Percentiles rank a stretch among this genome's conserved stretches.
Conservation (phyloP, 129 eudicot genomes). For the Logfia minima region DNA sequence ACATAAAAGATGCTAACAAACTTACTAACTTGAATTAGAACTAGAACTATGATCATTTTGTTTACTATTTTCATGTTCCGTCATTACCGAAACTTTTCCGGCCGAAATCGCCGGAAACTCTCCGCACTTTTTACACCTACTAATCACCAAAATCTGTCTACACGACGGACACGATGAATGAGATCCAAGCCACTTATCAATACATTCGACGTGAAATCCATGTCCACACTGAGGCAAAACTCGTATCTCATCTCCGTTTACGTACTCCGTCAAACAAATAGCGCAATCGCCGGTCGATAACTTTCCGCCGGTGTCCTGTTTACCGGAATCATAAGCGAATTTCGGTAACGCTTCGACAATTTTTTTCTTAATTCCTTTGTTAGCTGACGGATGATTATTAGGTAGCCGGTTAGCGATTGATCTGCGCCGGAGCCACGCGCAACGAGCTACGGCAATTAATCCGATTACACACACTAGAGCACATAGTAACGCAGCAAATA, state of each 20-base stretch:
- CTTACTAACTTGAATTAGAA: background rate
- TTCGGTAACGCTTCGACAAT: background rate
- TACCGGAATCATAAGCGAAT: conserved; percentile 41
- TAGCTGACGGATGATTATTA: background rate
- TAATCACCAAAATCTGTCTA: conserved; percentile 10
- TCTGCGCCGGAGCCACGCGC: conserved; percentile 13
- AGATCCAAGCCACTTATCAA: conserved; percentile 11
- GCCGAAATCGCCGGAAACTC: background rate
- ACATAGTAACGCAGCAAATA: conserved; percentile 7
- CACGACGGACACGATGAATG: conserved; percentile 13
- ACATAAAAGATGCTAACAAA: background rate
- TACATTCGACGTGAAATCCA: conserved; percentile 10
- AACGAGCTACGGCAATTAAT: conserved; percentile 6
- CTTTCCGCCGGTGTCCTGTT: conserved; percentile 44
- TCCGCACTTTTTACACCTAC: conserved; percentile 6
- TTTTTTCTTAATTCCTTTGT: conserved; percentile 6
- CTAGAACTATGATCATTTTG: background rate
- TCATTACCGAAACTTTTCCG: background rate
- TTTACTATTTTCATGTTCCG: background rate
- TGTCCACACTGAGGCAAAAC: conserved; percentile 8
- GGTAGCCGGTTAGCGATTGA: background rate
- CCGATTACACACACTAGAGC: conserved; percentile 6
- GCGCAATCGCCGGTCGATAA: conserved; percentile 15
- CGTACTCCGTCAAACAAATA: background rate
- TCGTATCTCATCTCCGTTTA: conserved; percentile 4